phyloP scores from a whole-genome alignment of 768 basidiomycete species.

The Plicaturopsis crispa region DNA sequence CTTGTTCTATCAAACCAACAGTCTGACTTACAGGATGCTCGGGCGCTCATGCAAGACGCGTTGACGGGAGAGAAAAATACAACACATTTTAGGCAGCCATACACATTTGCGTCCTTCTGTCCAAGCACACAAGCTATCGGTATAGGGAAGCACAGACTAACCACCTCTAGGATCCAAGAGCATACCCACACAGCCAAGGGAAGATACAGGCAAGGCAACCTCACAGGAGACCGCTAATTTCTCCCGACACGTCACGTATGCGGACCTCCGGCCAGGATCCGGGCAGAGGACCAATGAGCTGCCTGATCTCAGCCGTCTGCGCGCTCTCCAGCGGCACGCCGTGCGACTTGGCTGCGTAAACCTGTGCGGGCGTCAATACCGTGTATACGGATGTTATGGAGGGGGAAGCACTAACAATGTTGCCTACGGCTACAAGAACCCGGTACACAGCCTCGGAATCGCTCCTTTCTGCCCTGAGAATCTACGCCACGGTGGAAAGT shows the following conservation, averaged over 20 bases:
- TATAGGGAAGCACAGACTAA: no score
- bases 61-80: no score
- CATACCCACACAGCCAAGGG: background rate
- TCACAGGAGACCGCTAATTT: constrained; percentile 38
- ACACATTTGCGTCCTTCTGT: no score
- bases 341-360: constrained; percentile 36
- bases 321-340: constrained; percentile 25
- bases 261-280: constrained; percentile 51
- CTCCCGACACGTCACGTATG: constrained; percentile 39
- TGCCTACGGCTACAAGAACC: constrained; percentile 64
- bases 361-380: constrained; percentile 28
- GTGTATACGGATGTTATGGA: background rate
- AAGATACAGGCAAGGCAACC: constrained; percentile 2
- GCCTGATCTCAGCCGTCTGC: constrained; percentile 33
- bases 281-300: constrained; percentile 31
- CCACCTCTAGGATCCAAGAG: no score
- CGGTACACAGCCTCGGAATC: constrained; percentile 72
- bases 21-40: no score
- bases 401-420: constrained; percentile 39
- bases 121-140: background rate
- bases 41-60: no score
- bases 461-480: constrained; percentile 31
- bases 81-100: no score
- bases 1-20: no score
- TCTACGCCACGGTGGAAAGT: constrained; percentile 6